Base-by-base conservation (phyloP, 768 basidiomycete species). In the Termitomyces sp. region DNA sequence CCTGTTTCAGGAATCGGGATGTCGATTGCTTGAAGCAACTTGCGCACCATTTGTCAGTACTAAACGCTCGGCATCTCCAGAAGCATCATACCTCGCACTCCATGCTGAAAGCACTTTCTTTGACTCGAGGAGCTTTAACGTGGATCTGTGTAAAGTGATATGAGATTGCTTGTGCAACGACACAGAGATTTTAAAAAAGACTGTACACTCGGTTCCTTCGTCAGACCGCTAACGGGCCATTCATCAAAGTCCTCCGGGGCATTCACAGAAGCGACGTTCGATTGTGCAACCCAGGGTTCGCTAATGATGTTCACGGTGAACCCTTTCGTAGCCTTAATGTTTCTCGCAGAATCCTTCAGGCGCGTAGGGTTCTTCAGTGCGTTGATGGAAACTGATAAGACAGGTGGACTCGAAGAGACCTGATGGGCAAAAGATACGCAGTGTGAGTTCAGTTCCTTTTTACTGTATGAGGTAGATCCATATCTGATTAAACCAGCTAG, bases 281-380 rank as follows among this genome's bases (percentile, higher is more conserved):
- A 83, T 9, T 81, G 77, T 54, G 79, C 77, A 37, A 81, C 63
- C 70, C 82, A 87, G 0, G 86, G 76, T 66, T 89, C 85, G 60
- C 85, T 87, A 66, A 93, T 86, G 45, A 87, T 83, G 59, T 85
- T 87, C 41, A 87, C 81, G 4, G 82, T 84, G 65, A 90, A 92
- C 26, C 81, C 77, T 58, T 84, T 84, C 14, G 81, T 85, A 0
- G 73, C 71, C 51, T 74, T 72, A 63, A 90, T 85, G 51, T 90
- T 90, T 42, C 70, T 70, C n/a, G 75, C 71, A 12, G 84, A 85
- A 62, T 91, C 88, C 71, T 83, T 81, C 57, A 58, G 61, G 55
- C 56, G 60, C 17, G 53, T 44, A 53, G 30, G 50, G 42, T 19
- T 55, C 48, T 11, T 57, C 58, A 44, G 64, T 60, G 55, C 26